Evolutionary conservation across 345 rosid species (phyloP).

Genomic region (Linum usitatissimum): DNA sequence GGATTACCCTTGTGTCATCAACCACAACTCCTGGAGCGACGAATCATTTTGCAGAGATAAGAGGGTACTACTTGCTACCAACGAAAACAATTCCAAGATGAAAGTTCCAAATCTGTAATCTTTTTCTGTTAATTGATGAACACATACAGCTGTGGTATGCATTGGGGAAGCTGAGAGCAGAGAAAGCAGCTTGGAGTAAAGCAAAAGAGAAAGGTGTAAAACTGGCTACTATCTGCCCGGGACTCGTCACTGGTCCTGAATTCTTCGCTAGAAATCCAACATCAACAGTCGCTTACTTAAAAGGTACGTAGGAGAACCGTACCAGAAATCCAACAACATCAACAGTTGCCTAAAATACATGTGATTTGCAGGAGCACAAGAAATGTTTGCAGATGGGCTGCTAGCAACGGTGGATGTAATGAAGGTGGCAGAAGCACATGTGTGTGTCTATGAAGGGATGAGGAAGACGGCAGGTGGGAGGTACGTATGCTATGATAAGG

Average conservation of each 20-base stretch:
- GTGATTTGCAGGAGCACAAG: constrained; percentile 38
- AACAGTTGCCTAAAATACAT: background rate
- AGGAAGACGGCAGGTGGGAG: constrained; percentile 47
- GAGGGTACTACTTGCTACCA: constrained; percentile 33
- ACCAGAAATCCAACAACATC: too few relatives aligned
- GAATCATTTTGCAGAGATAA: constrained; percentile 56
- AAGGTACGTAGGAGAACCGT: constrained; percentile 30
- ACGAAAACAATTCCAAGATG: background rate
- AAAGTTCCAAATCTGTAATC: too few relatives aligned
- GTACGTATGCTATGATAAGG: constrained; percentile 53
- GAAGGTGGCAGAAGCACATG: constrained; percentile 59
- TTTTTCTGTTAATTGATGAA: too few relatives aligned
- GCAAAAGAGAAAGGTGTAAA: constrained; percentile 45
- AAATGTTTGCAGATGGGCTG: constrained; percentile 47
- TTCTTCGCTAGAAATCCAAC: constrained; percentile 44
- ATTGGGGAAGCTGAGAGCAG: constrained; percentile 82
- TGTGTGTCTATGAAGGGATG: constrained; percentile 47
- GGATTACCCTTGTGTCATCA: constrained; percentile 31
- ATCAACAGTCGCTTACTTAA: constrained; percentile 53
- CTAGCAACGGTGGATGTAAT: constrained; percentile 52
- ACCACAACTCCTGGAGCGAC: constrained; percentile 72
- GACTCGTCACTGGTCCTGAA: constrained; percentile 55
- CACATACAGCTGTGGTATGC: constrained; percentile 67
- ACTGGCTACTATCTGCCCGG: constrained; percentile 55
- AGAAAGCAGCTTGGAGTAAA: constrained; percentile 53